These are phyloP conservation scores for Amoebophrya sp. DNA, from an alignment of 169 alveolate species.

Conservation along the genomic window DNA sequence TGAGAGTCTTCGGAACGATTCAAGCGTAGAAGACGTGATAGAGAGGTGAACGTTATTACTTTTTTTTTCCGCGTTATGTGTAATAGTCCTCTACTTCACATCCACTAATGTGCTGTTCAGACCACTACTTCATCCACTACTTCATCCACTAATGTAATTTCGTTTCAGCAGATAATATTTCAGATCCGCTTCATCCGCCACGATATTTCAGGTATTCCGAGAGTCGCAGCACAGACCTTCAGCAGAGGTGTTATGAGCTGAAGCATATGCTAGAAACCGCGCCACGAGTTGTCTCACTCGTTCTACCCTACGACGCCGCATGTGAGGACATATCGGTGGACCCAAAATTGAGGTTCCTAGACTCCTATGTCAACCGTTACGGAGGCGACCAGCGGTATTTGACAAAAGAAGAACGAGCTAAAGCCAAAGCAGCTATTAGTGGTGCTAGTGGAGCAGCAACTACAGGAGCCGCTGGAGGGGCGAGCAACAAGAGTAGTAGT, in stretches of 20 bases:
- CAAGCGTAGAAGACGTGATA: neutral
- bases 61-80: too few species aligned
- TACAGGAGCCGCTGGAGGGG: neutral
- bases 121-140: too few species aligned
- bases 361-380: neutral
- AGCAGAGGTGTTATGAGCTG: conserved; percentile 13
- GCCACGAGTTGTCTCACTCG: neutral
- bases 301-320: conserved; percentile 51
- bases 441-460: neutral
- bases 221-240: neutral
- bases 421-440: neutral
- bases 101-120: too few species aligned
- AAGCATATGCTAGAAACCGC: neutral
- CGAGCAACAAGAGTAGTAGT: too few species aligned
- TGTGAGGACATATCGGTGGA: conserved; percentile 52
- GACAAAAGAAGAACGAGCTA: neutral
- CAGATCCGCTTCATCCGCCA: too few species aligned
- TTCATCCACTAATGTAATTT: too few species aligned
- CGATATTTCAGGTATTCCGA: too few species aligned
- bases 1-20: neutral
- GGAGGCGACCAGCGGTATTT: neutral
- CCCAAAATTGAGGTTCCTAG: conserved; percentile 38
- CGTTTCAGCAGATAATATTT: too few species aligned
- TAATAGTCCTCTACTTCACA: too few species aligned
- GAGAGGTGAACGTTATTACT: too few species aligned